Evolutionary conservation across 805 yeast species (phyloP).

Genomic region (Pichia nanzhaoensis): DNA sequence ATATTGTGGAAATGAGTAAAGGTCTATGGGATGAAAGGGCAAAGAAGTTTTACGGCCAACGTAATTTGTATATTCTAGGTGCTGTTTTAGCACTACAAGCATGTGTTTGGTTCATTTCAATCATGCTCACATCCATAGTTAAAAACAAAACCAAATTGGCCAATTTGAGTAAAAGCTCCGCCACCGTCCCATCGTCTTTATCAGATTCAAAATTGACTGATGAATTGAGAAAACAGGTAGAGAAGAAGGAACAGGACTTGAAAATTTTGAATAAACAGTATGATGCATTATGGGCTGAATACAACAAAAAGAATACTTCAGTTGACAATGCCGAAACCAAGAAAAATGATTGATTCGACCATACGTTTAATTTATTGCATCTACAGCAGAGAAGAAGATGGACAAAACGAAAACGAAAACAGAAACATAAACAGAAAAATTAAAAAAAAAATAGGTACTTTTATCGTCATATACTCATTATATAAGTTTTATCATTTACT

Average conservation of each 20-base stretch:
- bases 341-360: background rate
- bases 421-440: too few relatives aligned
- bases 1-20: constrained; percentile 10
- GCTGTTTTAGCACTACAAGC: constrained; percentile 43
- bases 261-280: constrained; percentile 39
- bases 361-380: too few relatives aligned
- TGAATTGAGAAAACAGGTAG: constrained; percentile 16
- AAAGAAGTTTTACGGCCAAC: constrained; percentile 48
- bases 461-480: too few relatives aligned
- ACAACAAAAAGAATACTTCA: constrained; percentile 28
- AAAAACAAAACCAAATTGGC: constrained; percentile 26
- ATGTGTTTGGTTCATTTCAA: constrained; percentile 39
- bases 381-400: too few relatives aligned
- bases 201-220: constrained; percentile 2
- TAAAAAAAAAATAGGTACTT: too few relatives aligned
- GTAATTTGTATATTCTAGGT: constrained; percentile 50
- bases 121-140: constrained; percentile 40
- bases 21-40: constrained; percentile 33
- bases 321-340: background rate
- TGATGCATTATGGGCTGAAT: constrained; percentile 35
- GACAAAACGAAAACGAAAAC: too few relatives aligned
- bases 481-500: too few relatives aligned
- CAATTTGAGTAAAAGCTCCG: constrained; percentile 10
- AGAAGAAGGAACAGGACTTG: constrained; percentile 17
- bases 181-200: constrained; percentile 10